Conservation (phyloP, 306 rosid species). For the Carpinus fangiana region DNA sequence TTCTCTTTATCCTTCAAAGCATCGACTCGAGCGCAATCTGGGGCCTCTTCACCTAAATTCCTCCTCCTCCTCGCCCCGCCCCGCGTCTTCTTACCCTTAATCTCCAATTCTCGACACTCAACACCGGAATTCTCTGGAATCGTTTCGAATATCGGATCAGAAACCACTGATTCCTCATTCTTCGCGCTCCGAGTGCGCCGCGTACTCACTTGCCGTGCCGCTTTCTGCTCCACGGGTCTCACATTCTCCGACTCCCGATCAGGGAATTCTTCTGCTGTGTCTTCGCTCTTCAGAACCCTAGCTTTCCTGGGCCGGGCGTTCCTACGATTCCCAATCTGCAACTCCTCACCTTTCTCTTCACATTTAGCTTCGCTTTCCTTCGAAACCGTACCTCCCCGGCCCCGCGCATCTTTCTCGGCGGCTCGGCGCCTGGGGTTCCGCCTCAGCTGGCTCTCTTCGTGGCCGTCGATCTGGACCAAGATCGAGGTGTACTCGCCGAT, state of each 20-base stretch:
- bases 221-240: not conserved
- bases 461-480: constrained; percentile 30
- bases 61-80: constrained; percentile 32
- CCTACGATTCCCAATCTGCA: constrained; percentile 19
- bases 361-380: constrained; percentile 12
- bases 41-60: constrained; percentile 30
- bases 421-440: constrained; percentile 55
- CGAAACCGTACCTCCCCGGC: constrained; percentile 27
- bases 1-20: constrained; percentile 14
- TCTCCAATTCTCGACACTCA: constrained; percentile 32
- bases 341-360: constrained; percentile 9
- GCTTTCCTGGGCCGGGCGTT: constrained; percentile 33
- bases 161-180: constrained; percentile 14
- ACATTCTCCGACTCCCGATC: constrained; percentile 19
- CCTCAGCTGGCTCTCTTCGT: constrained; percentile 26
- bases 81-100: constrained; percentile 34
- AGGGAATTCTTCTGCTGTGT: constrained; percentile 11
- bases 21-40: constrained; percentile 8
- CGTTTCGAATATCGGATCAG: constrained; percentile 12
- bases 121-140: constrained; percentile 29
- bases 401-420: constrained; percentile 5
- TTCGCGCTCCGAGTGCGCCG: constrained; percentile 34
- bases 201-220: not conserved
- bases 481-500: constrained; percentile 68
- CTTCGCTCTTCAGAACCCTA: constrained; percentile 23